These are phyloP conservation scores for Cinnamomum chago DNA, from an alignment of 164 flowering plant species.

Conservation along the genomic window DNA sequence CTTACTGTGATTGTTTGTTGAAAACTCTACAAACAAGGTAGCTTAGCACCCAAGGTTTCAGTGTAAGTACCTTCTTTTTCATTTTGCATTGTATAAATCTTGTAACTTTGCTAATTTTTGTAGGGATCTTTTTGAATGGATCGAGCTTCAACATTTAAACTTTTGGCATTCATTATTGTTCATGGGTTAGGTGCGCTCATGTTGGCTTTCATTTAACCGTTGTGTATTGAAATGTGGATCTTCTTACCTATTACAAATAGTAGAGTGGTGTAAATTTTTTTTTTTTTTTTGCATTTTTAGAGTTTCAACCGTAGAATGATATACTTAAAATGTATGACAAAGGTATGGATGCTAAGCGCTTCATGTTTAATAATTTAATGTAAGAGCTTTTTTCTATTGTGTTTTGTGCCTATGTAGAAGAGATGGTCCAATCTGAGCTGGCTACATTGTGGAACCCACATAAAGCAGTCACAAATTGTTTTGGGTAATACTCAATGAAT, in stretches of 20 bases:
- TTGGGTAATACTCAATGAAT: no score
- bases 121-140: slow-evolving; percentile 97
- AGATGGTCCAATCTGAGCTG: no score
- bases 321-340: no score
- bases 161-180: slow-evolving; percentile 90
- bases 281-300: no score
- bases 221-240: not conserved
- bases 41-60: slow-evolving; percentile 8
- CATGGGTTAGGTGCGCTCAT: slow-evolving; percentile 83
- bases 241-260: no score
- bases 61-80: not conserved
- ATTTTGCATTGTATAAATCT: not conserved
- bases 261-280: no score
- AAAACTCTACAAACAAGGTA: slow-evolving; percentile 79
- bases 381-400: no score
- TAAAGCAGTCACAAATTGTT: no score
- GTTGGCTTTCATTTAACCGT: not conserved
- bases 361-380: not conserved
- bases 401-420: not conserved
- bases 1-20: slow-evolving; percentile 86
- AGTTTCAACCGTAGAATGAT: no score
- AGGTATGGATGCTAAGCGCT: no score
- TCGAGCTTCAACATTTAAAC: slow-evolving; percentile 82
- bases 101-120: slow-evolving; percentile 10
- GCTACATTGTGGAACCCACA: no score